Evolutionary conservation across 306 rosid species (phyloP), one percentile per base, ranked within the genome.

Genomic region (Biancaea sappan): DNA sequence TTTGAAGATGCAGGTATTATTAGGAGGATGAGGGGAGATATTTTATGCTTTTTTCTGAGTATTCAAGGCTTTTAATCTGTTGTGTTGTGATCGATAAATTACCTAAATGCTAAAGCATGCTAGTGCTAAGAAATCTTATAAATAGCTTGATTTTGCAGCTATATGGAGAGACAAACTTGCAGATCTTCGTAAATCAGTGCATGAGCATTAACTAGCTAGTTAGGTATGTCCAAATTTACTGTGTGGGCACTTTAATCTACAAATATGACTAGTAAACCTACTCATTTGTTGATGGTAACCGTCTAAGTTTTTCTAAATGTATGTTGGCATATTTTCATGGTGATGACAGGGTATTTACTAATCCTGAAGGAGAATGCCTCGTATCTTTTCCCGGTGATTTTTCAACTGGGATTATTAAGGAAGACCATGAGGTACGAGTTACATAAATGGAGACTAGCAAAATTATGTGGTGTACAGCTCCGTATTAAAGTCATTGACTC

Each of bases 1-100:
- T 95, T 90, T 82, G 72, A 78, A 54, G 99, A 92, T 43, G 99
- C 99, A 84, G 99, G 98, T 87, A 83, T 40, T 40, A 28, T 21
- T 4, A 34, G 66, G 15, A 37, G 46, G 64, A 44, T 4, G 21
- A 53, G 15, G 29, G 46, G 64, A 44, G 26, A 58, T 31, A 54
- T 32, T 56, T 41, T 38, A 22, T 11, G 8, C 53, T 22, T 43
- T 66, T 34, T 3, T 26, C 35, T 75, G 35, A 69, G 66, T 74
- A 56, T 19, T 51, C 38, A 57, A 53, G 43, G 25, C 48, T 44
- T 19, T 5, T 50, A 11, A 34, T 47, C 4, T 51, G 66, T 46
- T 52, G 29, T 34, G 35, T 47, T 51, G 41, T 71, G 70, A 63
- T 48, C 59, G 34, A 38, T 47, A 46, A 64, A 75, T 61, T 65